Conservation (phyloP, 371 early-diverging fungal species). For the Blyttiomyces sp. region DNA sequence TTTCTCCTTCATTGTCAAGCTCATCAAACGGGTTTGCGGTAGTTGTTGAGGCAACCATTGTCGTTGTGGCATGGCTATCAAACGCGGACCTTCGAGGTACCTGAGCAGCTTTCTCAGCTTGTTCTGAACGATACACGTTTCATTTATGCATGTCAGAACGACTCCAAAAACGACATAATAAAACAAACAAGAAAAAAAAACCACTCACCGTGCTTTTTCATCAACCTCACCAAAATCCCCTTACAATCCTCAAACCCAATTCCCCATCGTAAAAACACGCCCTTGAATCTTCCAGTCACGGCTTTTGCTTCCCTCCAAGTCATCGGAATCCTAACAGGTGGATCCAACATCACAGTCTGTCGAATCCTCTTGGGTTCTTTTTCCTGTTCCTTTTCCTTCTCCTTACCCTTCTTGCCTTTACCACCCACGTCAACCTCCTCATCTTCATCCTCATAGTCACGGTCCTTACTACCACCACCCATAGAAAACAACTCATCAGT, state of each 20-base stretch:
- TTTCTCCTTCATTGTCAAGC: no score
- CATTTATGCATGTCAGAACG: no score
- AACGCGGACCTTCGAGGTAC: no score
- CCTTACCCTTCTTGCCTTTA: not conserved
- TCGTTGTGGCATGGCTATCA: no score
- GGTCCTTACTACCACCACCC: not conserved
- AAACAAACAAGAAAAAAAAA: no score
- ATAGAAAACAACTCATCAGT: not conserved
- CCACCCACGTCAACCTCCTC: conserved; percentile 29
- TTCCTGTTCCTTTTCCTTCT: not conserved
- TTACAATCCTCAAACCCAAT: conserved; percentile 34
- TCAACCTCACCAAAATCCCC: conserved; percentile 5
- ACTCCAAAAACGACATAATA: no score
- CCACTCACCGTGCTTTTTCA: no score
- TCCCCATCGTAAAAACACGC: conserved; percentile 58
- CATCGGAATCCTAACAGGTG: conserved; percentile 47
- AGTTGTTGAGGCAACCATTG: conserved; percentile 34
- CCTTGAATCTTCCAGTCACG: conserved; percentile 24
- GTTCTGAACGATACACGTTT: no score
- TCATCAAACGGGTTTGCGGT: no score
- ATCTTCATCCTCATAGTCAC: no score
- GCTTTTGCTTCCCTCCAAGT: conserved; percentile 40
- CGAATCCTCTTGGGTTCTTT: conserved; percentile 1
- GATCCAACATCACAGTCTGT: conserved; percentile 49
- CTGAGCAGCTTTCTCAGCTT: no score